Base-by-base conservation (phyloP, 2,329 filamentous ascomycete species). In the Phaeosphaeria sp. region DNA sequence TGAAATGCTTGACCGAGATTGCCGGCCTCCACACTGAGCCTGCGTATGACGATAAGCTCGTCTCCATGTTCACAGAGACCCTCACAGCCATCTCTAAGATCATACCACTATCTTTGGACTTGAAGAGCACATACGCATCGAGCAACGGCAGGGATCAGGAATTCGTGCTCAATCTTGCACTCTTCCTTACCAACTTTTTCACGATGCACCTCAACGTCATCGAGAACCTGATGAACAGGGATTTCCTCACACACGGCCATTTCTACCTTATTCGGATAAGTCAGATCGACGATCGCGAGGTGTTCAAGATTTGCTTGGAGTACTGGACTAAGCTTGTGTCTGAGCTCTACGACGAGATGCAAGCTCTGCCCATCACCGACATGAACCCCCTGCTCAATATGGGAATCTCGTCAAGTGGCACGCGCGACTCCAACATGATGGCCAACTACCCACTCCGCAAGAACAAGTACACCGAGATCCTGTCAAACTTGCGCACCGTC, bases 321-420 rank as follows among this genome's bases (percentile, higher is more conserved):
- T 99, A 99, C 82, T 99, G 95, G 95, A 95, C 96, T 39, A 98
- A 97, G 80, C 85, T 98, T 50, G 96, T 99, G 6, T 94, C 96
- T 73, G 95, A 98, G 79, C 86, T 99, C 21, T 99, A 98, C 76
- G 95, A 99, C 76, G 95, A 99, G 82, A 97, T 98, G 93, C 95
- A 99, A 79, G 87, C 93, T 63, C 87, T 98, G 2, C 96, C 95
- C 7, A 91, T 98, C 67, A 93, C 91, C 52, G 95, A 99, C 69
- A 84, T 95, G 70, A 97, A 97, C 76, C 93, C 95, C 11, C 84
- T 99, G 18, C 86, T 96, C 71, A 90, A 87, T 71, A 90, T 96
- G 82, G 88, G 89, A 15, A 84, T 89, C 25, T 85, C 90, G 18
- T 91, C 91, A 59, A 89, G 90, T 53, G 93, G 93, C 46, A 93